A percentile compares a stretch with the other conserved stretches of the same genome.
Conservation (phyloP, 805 yeast genomes). For the Trichomonascus vanleenenianus region DNA sequence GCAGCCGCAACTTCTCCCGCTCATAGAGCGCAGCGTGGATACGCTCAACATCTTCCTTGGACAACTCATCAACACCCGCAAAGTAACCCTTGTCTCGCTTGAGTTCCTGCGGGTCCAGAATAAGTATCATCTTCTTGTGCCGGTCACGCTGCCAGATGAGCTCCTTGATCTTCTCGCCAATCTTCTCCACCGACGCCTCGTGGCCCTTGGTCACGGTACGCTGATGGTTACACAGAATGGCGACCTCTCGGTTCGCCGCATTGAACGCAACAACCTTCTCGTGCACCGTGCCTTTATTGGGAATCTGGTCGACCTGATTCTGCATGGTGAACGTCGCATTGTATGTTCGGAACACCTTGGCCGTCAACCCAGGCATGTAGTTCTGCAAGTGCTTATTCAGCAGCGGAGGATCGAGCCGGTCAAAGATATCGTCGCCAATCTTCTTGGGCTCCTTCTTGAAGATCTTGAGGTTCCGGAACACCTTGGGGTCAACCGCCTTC, state of each 20-base stretch:
- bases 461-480: conserved; percentile 76
- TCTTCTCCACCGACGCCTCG: conserved; percentile 71
- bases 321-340: conserved; percentile 97
- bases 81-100: conserved; percentile 52
- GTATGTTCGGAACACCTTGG: conserved; percentile 95
- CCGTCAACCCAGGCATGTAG: conserved; percentile 89
- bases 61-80: conserved; percentile 57
- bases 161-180: conserved; percentile 69
- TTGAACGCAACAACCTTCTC: conserved; percentile 84
- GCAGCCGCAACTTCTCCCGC: conserved; percentile 56
- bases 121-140: conserved; percentile 59
- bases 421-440: conserved; percentile 90
- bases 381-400: conserved; percentile 81
- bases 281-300: conserved; percentile 79
- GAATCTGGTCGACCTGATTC: conserved; percentile 77
- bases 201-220: conserved; percentile 84
- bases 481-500: conserved; percentile 87
- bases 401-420: conserved; percentile 74
- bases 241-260: conserved; percentile 94
- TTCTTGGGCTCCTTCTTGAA: conserved; percentile 85
- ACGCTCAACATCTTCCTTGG: conserved; percentile 52
- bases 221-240: conserved; percentile 95
- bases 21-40: conserved; percentile 55
- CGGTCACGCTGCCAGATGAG: conserved; percentile 78
- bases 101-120: conserved; percentile 46